Conservation (phyloP, 768 basidiomycete genomes). For the Suillus brevipes region DNA sequence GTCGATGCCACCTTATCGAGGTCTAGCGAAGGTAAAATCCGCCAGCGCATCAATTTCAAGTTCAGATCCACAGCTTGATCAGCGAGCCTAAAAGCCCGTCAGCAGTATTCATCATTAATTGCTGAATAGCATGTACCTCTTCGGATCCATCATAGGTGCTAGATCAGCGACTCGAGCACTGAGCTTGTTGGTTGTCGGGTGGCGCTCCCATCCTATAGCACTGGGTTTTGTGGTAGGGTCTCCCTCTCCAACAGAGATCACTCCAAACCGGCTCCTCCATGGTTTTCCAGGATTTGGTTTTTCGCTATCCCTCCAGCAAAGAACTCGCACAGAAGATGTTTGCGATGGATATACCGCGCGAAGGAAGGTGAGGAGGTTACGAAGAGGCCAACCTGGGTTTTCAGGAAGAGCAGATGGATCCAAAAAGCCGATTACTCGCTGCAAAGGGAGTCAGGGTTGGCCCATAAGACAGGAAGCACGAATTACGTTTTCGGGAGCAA, state of each 20-base stretch:
- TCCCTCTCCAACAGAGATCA: constrained; percentile 33
- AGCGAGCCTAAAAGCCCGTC: constrained; percentile 59
- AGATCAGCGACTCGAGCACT: constrained; percentile 87
- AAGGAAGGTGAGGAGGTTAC: constrained; percentile 88
- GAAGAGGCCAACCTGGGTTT: constrained; percentile 90
- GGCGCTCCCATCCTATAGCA: constrained; percentile 97
- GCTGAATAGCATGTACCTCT: constrained; percentile 46
- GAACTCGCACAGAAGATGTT: constrained; percentile 54
- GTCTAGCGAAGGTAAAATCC: constrained; percentile 86
- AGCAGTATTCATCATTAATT: neutral
- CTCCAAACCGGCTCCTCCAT: constrained; percentile 69
- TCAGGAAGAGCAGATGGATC: constrained; percentile 81
- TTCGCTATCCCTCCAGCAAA: constrained; percentile 78
- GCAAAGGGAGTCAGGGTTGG: constrained; percentile 3
- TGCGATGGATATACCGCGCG: constrained; percentile 54
- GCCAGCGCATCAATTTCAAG: constrained; percentile 96
- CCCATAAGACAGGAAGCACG: neutral
- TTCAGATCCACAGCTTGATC: constrained; percentile 98
- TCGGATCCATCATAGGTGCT: constrained; percentile 95
- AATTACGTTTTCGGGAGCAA: constrained; percentile 43
- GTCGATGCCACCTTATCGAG: constrained; percentile 84
- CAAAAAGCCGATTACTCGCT: constrained; percentile 64
- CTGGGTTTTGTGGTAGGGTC: constrained; percentile 41
- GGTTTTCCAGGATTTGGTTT: constrained; percentile 36
- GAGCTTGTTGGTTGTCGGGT: constrained; percentile 74